Conservation (phyloP, 2,329 filamentous ascomycete genomes). For the Fusarium brevicatenulatum region DNA sequence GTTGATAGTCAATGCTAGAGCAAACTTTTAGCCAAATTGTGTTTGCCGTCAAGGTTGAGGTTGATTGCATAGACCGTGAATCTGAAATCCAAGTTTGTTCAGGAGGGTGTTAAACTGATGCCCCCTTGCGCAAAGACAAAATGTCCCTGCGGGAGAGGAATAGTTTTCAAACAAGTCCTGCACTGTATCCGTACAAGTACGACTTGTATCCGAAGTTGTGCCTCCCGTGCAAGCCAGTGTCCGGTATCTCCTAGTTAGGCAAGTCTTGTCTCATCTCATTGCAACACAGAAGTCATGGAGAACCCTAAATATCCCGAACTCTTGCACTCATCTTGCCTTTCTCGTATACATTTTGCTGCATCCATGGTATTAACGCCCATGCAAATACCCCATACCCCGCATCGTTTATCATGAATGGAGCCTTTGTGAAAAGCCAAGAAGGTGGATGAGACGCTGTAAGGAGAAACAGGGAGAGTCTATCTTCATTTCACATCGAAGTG, state of each 20-base stretch:
- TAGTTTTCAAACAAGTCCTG: not conserved
- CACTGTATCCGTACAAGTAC: not conserved
- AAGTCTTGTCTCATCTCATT: not conserved
- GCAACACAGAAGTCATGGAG: not conserved
- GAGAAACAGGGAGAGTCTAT: not conserved
- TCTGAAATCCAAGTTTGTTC: not conserved
- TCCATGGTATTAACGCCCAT: not conserved
- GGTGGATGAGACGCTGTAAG: slow-evolving; percentile 23
- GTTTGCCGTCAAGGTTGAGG: not conserved
- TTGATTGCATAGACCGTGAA: not conserved
- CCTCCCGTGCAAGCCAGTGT: not conserved
- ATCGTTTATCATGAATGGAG: not conserved
- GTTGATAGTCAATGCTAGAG: not conserved
- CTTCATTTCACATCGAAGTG: slow-evolving; percentile 1
- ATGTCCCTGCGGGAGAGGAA: not conserved
- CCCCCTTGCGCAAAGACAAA: not conserved
- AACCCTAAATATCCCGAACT: slow-evolving; percentile 34
- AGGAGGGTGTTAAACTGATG: not conserved
- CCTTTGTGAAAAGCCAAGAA: slow-evolving; percentile 4
- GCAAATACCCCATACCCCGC: slow-evolving; percentile 28
- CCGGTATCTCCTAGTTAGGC: not conserved
- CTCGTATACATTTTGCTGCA: not conserved
- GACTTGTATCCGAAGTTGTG: not conserved
- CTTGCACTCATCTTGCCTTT: slow-evolving; percentile 4
- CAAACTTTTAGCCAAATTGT: not conserved